These are phyloP conservation scores for Camelina sativa DNA, from an alignment of 345 rosid genomes.

Conservation along the genomic window DNA sequence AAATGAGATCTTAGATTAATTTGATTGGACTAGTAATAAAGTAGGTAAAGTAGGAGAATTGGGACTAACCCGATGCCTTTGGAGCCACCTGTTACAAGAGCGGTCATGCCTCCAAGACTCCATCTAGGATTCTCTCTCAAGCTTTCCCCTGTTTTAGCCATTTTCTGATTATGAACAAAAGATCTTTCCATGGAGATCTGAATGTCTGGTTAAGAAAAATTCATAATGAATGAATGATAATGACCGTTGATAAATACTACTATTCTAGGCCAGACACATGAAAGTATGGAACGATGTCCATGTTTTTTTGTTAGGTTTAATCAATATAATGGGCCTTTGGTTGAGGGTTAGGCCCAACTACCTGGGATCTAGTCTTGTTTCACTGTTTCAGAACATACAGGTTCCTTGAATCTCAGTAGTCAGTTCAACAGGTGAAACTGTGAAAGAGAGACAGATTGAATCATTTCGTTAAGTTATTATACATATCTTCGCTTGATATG, in stretches of 20 bases:
- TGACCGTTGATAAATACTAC: not conserved
- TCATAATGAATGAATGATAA: not conserved
- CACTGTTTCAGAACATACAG: not conserved
- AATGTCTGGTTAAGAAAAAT: not conserved
- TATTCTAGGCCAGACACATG: not conserved
- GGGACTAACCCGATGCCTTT: conserved; percentile 31
- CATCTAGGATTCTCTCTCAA: conserved; percentile 28
- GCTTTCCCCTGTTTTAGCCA: conserved; percentile 4
- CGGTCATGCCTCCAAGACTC: conserved; percentile 36
- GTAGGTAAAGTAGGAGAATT: not conserved
- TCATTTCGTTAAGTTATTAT: too few species aligned
- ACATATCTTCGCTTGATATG: conserved; percentile 38
- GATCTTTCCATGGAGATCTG: not conserved
- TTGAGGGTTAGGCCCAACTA: not conserved
- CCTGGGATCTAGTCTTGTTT: not conserved
- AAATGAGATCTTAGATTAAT: conserved; percentile 1
- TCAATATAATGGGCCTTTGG: not conserved
- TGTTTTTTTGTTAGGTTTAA: not conserved
- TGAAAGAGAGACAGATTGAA: too few species aligned
- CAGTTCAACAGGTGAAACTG: not conserved
- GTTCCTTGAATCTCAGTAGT: not conserved
- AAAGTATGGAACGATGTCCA: not conserved
- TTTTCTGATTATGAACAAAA: not conserved
- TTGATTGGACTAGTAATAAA: not conserved
- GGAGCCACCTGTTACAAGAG: conserved; percentile 42